Base-by-base conservation (phyloP, 352 stramenopile genomes). In the Phytophthora fragariae region DNA sequence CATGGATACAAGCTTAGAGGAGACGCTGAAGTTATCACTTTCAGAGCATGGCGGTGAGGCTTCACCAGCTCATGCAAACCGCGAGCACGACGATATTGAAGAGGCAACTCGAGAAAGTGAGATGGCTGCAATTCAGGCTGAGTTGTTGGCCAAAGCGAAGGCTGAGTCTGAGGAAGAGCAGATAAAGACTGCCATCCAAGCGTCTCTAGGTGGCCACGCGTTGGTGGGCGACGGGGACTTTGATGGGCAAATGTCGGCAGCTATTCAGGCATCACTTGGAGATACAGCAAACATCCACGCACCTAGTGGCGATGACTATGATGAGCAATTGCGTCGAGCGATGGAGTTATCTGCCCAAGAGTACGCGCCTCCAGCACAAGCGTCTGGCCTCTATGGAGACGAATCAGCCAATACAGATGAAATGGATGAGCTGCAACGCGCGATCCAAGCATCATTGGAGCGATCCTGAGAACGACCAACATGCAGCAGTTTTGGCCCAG, bases 371-470 rank as follows among this genome's bases (percentile, higher is more conserved):
- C 55, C 71, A 39, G 29, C 49, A 21, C 62, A 77, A n/a, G 56
- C 44, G 14, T 73, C 78, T 33, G 67, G 47, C 44, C 52, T 77
- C 21, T 65, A 71, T 5, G 65, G 44, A 2, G 62, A 73, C 24
- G 63, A 79, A 1, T 74, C 64, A 1, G 55, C 52, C 15, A 79
- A 84, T 41, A 79, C 68, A 29, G 89, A 96, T 65, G 84, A 93
- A 56, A 84, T 91, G 72, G 88, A 93, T 54, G 87, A 93, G 54
- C 75, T 96, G 24, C 89, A 94, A 56, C 86, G 80, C 29, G 89
- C 89, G n/a, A 94, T 96, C 53, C 87, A 94, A 62, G 85, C 84
- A 19, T 96, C 89, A 21, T 64, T 96, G 44, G 66, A 88, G 52
- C 77, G 89, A 60, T 77, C 79, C 12, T 92, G 49, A 73, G 12